Percentiles rank a stretch among this genome's conserved stretches.
Conservation (phyloP, 352 stramenopile species). For the Pilasporangium apinafurcum region DNA sequence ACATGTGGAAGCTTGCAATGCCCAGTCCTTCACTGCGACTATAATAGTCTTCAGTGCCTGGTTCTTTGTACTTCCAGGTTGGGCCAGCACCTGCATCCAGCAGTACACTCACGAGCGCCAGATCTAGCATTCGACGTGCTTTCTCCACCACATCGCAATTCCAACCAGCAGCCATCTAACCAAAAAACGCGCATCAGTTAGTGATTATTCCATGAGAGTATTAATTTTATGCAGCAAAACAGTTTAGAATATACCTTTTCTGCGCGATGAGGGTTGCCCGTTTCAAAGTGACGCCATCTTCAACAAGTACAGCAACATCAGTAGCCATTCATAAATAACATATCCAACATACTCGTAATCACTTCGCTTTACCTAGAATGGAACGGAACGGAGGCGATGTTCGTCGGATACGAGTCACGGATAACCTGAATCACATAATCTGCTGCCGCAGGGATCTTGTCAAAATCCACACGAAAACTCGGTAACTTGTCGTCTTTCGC, state of each 20-base stretch:
- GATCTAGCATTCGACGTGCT: slow-evolving; percentile 59
- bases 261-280: slow-evolving; percentile 55
- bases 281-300: slow-evolving; percentile 75
- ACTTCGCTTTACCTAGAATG: slow-evolving; percentile 44
- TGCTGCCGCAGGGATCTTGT: slow-evolving; percentile 48
- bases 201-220: neutral
- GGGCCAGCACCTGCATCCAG: slow-evolving; percentile 69
- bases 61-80: slow-evolving; percentile 72
- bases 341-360: neutral
- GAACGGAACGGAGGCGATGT: slow-evolving; percentile 59
- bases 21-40: slow-evolving; percentile 74
- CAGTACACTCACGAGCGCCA: slow-evolving; percentile 74
- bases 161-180: slow-evolving; percentile 44
- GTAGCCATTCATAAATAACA: neutral
- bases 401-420: slow-evolving; percentile 38
- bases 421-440: slow-evolving; percentile 72
- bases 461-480: slow-evolving; percentile 53
- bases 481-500: slow-evolving; percentile 41
- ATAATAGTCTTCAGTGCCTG: slow-evolving; percentile 52
- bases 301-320: neutral
- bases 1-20: slow-evolving; percentile 85
- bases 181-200: no score
- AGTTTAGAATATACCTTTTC: slow-evolving; percentile 15
- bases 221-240: neutral
- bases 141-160: slow-evolving; percentile 41